A percentile compares a stretch with the other conserved stretches of the same genome.
phyloP scores from a whole-genome alignment of 176 grass and related monocot species.

The Puya raimondii region DNA sequence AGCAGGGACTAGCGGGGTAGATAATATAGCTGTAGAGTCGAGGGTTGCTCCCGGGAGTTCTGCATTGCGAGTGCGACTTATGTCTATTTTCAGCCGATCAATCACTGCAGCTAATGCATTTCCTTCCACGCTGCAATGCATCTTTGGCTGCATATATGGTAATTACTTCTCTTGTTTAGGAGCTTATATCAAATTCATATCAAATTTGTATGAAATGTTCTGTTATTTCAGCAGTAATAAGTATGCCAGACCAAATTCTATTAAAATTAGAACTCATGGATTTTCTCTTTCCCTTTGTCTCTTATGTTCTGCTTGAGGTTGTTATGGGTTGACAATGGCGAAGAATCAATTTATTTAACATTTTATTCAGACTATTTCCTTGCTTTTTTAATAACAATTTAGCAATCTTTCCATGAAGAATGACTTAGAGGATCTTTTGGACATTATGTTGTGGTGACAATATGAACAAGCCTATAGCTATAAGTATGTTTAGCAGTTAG shows the following conservation, averaged over 20 bases:
- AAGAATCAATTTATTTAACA: not conserved
- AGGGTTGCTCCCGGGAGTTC: slow-evolving; percentile 63
- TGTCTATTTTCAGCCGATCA: slow-evolving; percentile 82
- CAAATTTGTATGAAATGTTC: not conserved
- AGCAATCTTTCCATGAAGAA: too few relatives aligned
- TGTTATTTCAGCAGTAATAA: too few relatives aligned
- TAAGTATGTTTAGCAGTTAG: too few relatives aligned
- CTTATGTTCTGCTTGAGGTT: not conserved
- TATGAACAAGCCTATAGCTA: too few relatives aligned
- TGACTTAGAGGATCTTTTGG: not conserved
- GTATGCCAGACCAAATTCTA: not conserved
- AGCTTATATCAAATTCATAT: not conserved
- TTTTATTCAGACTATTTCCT: not conserved
- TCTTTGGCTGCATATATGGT: slow-evolving; percentile 93
- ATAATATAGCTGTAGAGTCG: slow-evolving; percentile 73
- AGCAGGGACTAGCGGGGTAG: slow-evolving; percentile 53
- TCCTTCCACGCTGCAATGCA: slow-evolving; percentile 80
- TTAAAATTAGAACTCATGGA: not conserved
- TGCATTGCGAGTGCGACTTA: slow-evolving; percentile 62
- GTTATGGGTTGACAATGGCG: not conserved
- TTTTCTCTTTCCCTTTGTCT: not conserved
- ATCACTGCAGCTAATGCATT: slow-evolving; percentile 84
- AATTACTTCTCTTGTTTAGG: slow-evolving; percentile 12
- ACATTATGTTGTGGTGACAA: too few relatives aligned
- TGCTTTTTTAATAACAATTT: not conserved